phyloP scores from a whole-genome alignment of 2,329 filamentous ascomycete genomes.

The Scedosporium aurantiacum region DNA sequence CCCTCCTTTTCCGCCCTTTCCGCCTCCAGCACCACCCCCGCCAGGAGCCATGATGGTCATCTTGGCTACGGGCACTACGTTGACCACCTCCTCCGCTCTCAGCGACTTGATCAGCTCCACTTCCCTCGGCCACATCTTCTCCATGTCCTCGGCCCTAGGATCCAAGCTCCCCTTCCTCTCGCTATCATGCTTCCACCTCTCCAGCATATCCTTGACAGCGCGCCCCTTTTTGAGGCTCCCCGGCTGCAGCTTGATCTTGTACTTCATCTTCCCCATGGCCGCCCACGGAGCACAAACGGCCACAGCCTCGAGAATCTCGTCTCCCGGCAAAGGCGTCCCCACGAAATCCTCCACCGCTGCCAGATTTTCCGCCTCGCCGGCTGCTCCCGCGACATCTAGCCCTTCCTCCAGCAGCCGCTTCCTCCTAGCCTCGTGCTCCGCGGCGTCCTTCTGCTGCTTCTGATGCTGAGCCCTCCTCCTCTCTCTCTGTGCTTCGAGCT shows the following conservation, averaged over 20 bases:
- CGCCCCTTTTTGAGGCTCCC: conserved; percentile 89
- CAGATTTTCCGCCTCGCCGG: conserved; percentile 42
- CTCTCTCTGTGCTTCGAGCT: conserved; percentile 55
- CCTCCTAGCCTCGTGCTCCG: conserved; percentile 63
- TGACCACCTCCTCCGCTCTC: conserved; percentile 73
- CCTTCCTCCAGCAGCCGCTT: conserved; percentile 40
- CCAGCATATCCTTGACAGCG: conserved; percentile 81
- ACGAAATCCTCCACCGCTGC: conserved; percentile 60
- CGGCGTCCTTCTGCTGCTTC: conserved; percentile 62
- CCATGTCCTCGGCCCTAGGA: conserved; percentile 48
- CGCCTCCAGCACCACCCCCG: conserved; percentile 28
- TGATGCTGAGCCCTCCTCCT: conserved; percentile 73
- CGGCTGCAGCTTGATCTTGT: conserved; percentile 90
- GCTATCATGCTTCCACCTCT: conserved; percentile 62
- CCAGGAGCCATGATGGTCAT: conserved; percentile 64
- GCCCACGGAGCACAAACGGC: conserved; percentile 55
- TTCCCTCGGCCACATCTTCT: conserved; percentile 76
- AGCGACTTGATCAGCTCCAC: conserved; percentile 72
- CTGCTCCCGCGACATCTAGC: conserved; percentile 48
- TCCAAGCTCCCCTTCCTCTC: conserved; percentile 48
- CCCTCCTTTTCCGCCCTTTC: conserved; percentile 21
- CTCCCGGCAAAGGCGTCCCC: conserved; percentile 65
- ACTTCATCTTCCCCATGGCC: conserved; percentile 64
- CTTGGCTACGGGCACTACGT: conserved; percentile 69
- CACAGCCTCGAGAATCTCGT: conserved; percentile 64